phyloP scores from a whole-genome alignment of 139 green algal genomes.

The Pseudopediastrum boryanum region DNA sequence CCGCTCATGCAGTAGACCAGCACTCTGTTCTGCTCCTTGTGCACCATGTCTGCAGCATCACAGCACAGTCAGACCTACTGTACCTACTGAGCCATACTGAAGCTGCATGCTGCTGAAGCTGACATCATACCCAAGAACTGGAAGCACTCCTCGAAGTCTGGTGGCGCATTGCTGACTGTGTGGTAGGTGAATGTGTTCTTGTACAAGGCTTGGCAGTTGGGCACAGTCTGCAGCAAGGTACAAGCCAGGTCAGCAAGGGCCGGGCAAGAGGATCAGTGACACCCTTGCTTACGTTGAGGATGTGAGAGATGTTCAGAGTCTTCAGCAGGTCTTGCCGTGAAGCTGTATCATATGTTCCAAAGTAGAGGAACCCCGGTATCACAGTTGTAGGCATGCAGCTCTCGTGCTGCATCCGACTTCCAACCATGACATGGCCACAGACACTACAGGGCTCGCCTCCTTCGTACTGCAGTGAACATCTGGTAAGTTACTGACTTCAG shows the following conservation, averaged over 20 bases:
- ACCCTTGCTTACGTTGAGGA: constrained; percentile 82
- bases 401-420: constrained; percentile 39
- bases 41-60: constrained; percentile 25
- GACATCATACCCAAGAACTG: constrained; percentile 66
- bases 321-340: constrained; percentile 86
- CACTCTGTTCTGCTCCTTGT: constrained; percentile 45
- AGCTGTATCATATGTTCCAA: constrained; percentile 92
- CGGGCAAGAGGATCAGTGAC: background rate
- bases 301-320: constrained; percentile 79
- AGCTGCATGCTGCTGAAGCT: background rate
- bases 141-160: constrained; percentile 77
- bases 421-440: constrained; percentile 80
- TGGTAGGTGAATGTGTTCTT: constrained; percentile 92
- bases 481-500: background rate
- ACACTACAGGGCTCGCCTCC: constrained; percentile 80
- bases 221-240: constrained; percentile 75
- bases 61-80: background rate
- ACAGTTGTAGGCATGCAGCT: constrained; percentile 78
- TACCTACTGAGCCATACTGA: background rate
- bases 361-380: constrained; percentile 81
- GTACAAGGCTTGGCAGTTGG: constrained; percentile 82
- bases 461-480: constrained; percentile 64
- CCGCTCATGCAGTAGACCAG: constrained; percentile 77
- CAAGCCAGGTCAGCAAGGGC: background rate
- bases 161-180: constrained; percentile 59